These are phyloP conservation scores for Salix brachista DNA, from an alignment of 345 rosid genomes.

Conservation along the genomic window DNA sequence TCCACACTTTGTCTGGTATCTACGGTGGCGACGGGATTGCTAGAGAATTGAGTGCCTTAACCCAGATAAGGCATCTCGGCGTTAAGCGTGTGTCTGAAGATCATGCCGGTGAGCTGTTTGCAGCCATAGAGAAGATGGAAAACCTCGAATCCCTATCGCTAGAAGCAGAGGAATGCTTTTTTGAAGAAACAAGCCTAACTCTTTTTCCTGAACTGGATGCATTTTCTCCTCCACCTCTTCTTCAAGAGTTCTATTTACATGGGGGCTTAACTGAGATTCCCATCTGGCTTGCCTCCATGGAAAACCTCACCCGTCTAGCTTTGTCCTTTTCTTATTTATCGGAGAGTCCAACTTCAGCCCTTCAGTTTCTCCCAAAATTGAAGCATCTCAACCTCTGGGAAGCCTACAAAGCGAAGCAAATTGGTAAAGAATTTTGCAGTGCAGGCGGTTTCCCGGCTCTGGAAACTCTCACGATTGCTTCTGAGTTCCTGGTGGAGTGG, in stretches of 20 bases:
- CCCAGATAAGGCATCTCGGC: slow-evolving; percentile 9
- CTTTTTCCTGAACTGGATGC: slow-evolving; percentile 4
- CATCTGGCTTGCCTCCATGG: slow-evolving; percentile 9
- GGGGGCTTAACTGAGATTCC: slow-evolving; percentile 7
- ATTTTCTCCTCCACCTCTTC: slow-evolving; percentile 15
- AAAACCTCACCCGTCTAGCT: neutral
- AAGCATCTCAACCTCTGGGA: slow-evolving; percentile 1
- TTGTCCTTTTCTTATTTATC: neutral
- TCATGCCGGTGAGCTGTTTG: slow-evolving; percentile 12
- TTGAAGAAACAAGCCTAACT: neutral
- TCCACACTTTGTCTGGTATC: slow-evolving; percentile 11
- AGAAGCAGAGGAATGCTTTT: neutral
- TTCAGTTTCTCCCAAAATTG: slow-evolving; percentile 8
- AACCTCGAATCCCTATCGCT: slow-evolving; percentile 11
- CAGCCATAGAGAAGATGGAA: slow-evolving; percentile 9
- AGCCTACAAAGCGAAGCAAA: slow-evolving; percentile 9
- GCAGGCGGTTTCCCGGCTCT: slow-evolving; percentile 10
- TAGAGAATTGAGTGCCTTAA: slow-evolving; percentile 4
- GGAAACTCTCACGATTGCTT: slow-evolving; percentile 6
- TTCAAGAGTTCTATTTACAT: neutral
- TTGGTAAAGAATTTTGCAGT: slow-evolving; percentile 15
- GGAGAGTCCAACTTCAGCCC: neutral
- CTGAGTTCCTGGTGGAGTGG: slow-evolving; percentile 1
- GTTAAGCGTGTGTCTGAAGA: slow-evolving; percentile 1
- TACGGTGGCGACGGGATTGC: slow-evolving; percentile 21